phyloP scores from a whole-genome alignment of 495 filamentous ascomycete species.

The Bathelium albidoporum region DNA sequence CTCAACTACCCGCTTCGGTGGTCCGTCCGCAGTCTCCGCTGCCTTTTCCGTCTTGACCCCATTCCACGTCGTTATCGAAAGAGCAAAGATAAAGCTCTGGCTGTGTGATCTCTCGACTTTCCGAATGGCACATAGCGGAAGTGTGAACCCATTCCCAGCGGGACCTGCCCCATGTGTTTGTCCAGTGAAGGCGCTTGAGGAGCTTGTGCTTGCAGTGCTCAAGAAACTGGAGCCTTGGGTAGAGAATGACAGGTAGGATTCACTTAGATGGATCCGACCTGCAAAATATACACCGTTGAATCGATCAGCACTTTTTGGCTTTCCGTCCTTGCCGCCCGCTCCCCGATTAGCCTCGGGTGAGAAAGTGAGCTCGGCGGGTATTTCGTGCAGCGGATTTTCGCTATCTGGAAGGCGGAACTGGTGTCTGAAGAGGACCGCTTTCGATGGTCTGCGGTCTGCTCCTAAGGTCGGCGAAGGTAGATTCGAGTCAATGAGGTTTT shows the following conservation, averaged over 20 bases:
- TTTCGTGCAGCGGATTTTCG: conserved; percentile 86
- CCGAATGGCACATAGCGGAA: conserved; percentile 86
- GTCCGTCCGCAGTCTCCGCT: conserved; percentile 39
- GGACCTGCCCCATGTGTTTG: conserved; percentile 84
- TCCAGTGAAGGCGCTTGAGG: conserved; percentile 71
- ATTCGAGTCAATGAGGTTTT: conserved; percentile 82
- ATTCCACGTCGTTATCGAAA: conserved; percentile 95
- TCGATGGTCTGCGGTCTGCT: conserved; percentile 70
- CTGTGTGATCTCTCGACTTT: conserved; percentile 87
- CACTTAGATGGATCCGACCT: conserved; percentile 88
- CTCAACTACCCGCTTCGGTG: conserved; percentile 43
- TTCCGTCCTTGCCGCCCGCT: conserved; percentile 37
- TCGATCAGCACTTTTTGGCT: conserved; percentile 49
- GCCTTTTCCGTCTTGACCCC: conserved; percentile 48
- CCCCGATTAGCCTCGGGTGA: conserved; percentile 22
- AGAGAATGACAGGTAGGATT: conserved; percentile 90
- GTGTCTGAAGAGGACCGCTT: conserved; percentile 83
- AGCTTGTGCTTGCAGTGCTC: conserved; percentile 60
- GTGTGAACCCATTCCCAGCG: conserved; percentile 91
- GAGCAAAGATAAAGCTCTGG: conserved; percentile 80
- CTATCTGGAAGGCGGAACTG: conserved; percentile 92
- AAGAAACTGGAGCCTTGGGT: conserved; percentile 83
- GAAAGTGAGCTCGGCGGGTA: conserved; percentile 87
- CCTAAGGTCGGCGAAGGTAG: conserved; percentile 38
- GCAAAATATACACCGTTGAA: conserved; percentile 71